Base-by-base conservation (phyloP, 257 asterid genomes). In the Salvia splendens region DNA sequence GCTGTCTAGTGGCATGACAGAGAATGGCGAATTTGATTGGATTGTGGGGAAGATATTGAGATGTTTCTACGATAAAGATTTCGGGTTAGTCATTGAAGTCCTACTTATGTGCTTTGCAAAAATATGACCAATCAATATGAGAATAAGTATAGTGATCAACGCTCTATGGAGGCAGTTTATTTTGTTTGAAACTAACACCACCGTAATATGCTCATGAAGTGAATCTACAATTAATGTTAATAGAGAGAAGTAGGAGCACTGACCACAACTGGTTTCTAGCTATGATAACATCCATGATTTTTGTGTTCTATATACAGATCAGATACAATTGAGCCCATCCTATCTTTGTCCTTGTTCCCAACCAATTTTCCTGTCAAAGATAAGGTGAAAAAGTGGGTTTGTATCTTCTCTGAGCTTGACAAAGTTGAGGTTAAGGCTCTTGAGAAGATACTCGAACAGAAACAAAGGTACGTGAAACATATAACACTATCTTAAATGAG, bases 1-100 rank as follows among this genome's bases (percentile, higher is more conserved):
- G 60, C 75, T 28, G 70, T 72, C 87, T 54, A 62, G 72, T 53
- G 82, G 73, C 62, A 76, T 84, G 14, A 65, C 56, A 14, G 73
- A 73, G 78, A 67, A 69, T 69, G 83, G 65, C 53, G 91, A 78
- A 49, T 91, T 87, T 83, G 96, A 86, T 73, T 91, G 98, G 96
- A 87, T 94, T 72, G 88, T 89, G 48, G 95, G 98, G 72, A 94
- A 83, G 82, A 81, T 94, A 64, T 78, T 91, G 77, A 89, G 98
- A 80, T 89, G 99, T 76, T 89, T 87, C 73, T 94, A 94, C 75
- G 99, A 94, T 78, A 91, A 94, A 85, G 99, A 94, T 86, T 87
- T 94, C 86, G 87, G 99, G 99, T 89, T 87, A 66, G 63, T 50
- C 53, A 15, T 66, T 48, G 63, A 36, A 47, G 66, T 65, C 75